Evolutionary conservation across 2,329 filamentous ascomycete species (phyloP), one percentile per base, ranked within the genome.

Genomic region (Trichoderma atrobrunneum): DNA sequence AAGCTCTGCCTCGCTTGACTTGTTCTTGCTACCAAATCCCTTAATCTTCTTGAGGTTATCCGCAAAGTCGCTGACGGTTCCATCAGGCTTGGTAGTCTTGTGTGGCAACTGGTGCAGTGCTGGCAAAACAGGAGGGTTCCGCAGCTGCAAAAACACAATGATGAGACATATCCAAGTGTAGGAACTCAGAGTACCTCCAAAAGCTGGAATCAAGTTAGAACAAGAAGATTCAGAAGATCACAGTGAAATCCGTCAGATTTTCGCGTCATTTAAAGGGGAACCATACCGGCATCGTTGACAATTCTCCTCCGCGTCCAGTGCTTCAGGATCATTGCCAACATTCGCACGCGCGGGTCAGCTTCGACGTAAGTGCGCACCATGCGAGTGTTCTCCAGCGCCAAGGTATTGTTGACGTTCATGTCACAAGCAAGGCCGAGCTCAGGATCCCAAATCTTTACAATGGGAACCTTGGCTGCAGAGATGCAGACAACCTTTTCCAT

Each of bases 141-240:
- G 90, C 66, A 94, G 92, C 82, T 99, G 96, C 30, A 99, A 87
- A 79, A 98, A 99, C 76, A 94, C 97, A 79, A 99, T 92, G 76
- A 98, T 97, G 87, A 99, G 90, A 82, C 96, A 99, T 80, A 98
- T 98, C 96, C 96, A 99, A 26, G 96, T 98, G 80, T 99, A 99
- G 21, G 96, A 99, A 82, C 95, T 98, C 73, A 99, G 87, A 7
- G 96, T 99, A 72, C 94, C 95, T 74, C 96, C 95, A 79, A 94
- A 94, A 72, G 93, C 96, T 97, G 79, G 39, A 54, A 64, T 16
- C 43, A 60, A 54, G 74, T 80, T 72, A 79, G 79, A 56, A 34
- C n/a, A 39, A 28, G 21, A 21, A 36, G 3, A 21, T 21, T 21
- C 18, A 39, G n/a, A n/a, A 14, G 0, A 26, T n/a, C 3, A 32